Evolutionary conservation across 2,329 filamentous ascomycete genomes (phyloP).

Genomic region (Cercospora sojina): DNA sequence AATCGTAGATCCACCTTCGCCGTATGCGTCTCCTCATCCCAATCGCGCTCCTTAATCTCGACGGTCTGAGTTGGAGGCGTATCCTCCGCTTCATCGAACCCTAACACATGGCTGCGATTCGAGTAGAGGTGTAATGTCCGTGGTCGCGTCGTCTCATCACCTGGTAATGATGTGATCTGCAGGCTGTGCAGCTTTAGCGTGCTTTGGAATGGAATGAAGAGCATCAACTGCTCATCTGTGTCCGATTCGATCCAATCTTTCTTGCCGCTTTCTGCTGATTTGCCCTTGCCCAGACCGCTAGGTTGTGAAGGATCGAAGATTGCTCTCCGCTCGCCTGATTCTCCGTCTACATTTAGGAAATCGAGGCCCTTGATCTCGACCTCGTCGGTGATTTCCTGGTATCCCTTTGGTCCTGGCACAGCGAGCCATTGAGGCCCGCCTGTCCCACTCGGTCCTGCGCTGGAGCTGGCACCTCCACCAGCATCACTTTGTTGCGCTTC

Average conservation of each 20-base stretch:
- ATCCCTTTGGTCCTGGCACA: conserved; percentile 72
- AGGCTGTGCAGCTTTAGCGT: conserved; percentile 84
- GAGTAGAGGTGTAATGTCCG: conserved; percentile 80
- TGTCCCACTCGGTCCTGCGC: conserved; percentile 44
- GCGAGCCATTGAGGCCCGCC: conserved; percentile 64
- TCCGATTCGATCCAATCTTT: conserved; percentile 93
- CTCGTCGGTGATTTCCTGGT: conserved; percentile 77
- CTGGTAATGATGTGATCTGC: conserved; percentile 80
- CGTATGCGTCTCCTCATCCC: conserved; percentile 58
- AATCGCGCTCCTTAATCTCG: conserved; percentile 71
- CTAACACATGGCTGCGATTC: conserved; percentile 85
- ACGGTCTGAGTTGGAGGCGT: conserved; percentile 77
- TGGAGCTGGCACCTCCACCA: conserved; percentile 31
- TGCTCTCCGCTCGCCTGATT: conserved; percentile 68
- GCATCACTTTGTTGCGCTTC: conserved; percentile 54
- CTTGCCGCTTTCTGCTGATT: conserved; percentile 52
- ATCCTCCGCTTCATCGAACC: conserved; percentile 92
- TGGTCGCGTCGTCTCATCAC: conserved; percentile 76
- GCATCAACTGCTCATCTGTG: conserved; percentile 92
- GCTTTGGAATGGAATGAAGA: conserved; percentile 86
- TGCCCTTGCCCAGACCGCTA: conserved; percentile 59
- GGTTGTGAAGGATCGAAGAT: conserved; percentile 71
- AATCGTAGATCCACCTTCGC: conserved; percentile 68
- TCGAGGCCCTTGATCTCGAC: conserved; percentile 79
- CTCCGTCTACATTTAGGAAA: conserved; percentile 80